A percentile compares a stretch with the other conserved stretches of the same genome.
Evolutionary conservation across 306 rosid genomes (phyloP).

Genomic region (Cucurbita ficifolia): DNA sequence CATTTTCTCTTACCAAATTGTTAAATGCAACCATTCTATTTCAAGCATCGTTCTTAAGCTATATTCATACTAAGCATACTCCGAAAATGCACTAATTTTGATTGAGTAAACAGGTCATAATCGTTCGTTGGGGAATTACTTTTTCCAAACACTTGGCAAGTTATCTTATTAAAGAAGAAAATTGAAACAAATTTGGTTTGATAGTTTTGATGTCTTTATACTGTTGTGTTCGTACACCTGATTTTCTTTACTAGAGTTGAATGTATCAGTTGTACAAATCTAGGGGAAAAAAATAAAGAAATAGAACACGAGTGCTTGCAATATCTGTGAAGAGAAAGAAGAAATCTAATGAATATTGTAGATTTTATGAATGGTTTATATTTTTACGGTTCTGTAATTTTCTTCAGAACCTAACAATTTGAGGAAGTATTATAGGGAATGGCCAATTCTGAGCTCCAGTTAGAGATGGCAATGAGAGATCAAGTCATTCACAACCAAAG

Average conservation of each 20-base stretch:
- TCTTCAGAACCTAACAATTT: constrained; percentile 1
- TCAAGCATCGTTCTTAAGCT: background rate
- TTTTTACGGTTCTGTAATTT: background rate
- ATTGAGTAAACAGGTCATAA: background rate
- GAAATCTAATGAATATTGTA: background rate
- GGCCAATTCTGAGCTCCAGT: constrained; percentile 50
- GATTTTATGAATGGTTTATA: background rate
- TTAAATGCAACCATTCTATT: background rate
- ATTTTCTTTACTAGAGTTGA: background rate
- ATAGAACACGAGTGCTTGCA: background rate
- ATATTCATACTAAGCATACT: background rate
- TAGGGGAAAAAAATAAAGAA: background rate
- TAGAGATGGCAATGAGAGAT: constrained; percentile 58
- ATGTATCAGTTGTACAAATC: background rate
- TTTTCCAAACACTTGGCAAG: background rate
- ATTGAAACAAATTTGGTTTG: background rate
- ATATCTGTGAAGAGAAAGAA: background rate
- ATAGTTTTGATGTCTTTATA: background rate
- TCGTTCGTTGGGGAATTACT: background rate
- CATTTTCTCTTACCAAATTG: background rate
- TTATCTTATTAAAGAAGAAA: background rate
- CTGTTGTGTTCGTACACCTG: background rate
- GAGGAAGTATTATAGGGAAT: constrained; percentile 24
- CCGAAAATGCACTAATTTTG: background rate
- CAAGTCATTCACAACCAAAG: constrained; percentile 47